A percentile compares a stretch with the other conserved stretches of the same genome.
Evolutionary conservation across 495 filamentous ascomycete genomes (phyloP).

Genomic region (Usnea hakonensis): DNA sequence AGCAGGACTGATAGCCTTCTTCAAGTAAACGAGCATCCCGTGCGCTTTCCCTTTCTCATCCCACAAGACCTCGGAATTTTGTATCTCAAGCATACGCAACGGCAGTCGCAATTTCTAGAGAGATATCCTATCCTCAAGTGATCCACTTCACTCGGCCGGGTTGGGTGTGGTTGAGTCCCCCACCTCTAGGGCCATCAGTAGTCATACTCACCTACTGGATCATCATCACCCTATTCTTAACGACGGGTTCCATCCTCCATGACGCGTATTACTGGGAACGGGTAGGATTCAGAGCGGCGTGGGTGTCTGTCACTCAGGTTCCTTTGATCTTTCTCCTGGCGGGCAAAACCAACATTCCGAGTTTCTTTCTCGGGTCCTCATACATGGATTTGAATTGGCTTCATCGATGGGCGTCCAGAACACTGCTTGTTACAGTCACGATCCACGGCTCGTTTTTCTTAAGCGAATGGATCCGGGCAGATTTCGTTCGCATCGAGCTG

Average conservation of each 20-base stretch:
- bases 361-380: slow-evolving; percentile 56
- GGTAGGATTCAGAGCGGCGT: slow-evolving; percentile 68
- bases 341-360: slow-evolving; percentile 69
- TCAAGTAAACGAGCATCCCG: not conserved
- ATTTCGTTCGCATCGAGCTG: slow-evolving; percentile 56
- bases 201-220: slow-evolving; percentile 49
- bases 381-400: slow-evolving; percentile 79
- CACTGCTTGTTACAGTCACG: slow-evolving; percentile 63
- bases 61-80: slow-evolving; percentile 53
- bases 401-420: slow-evolving; percentile 72
- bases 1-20: not conserved
- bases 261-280: slow-evolving; percentile 47
- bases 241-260: not conserved
- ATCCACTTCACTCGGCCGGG: slow-evolving; percentile 43
- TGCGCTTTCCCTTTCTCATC: slow-evolving; percentile 6
- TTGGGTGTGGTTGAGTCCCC: slow-evolving; percentile 41
- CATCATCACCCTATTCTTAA: slow-evolving; percentile 46
- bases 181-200: slow-evolving; percentile 50
- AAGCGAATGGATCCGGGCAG: slow-evolving; percentile 54
- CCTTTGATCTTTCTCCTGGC: slow-evolving; percentile 73
- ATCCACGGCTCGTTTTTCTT: slow-evolving; percentile 72
- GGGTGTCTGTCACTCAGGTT: slow-evolving; percentile 72
- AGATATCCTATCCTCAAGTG: slow-evolving; percentile 55
- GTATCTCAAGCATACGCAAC: slow-evolving; percentile 56
- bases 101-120: slow-evolving; percentile 56